Conservation (phyloP, 2,329 filamentous ascomycete species). For the Rugonectria rugulosa region DNA sequence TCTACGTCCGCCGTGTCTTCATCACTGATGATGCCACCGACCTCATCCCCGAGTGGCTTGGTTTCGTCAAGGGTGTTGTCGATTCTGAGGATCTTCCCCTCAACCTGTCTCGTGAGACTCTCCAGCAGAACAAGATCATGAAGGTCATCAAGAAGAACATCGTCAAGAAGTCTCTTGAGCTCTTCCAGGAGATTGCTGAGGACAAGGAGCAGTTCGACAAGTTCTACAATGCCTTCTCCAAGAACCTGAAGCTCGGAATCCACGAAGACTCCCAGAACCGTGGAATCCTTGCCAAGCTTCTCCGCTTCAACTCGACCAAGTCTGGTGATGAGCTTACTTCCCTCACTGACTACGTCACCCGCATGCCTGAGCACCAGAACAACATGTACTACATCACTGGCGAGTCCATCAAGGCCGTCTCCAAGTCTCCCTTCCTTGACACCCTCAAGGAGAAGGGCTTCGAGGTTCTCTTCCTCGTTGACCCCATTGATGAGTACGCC, state of each 20-base stretch:
- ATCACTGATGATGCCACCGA: slow-evolving; percentile 99
- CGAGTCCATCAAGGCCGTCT: slow-evolving; percentile 97
- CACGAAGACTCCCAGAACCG: slow-evolving; percentile 99
- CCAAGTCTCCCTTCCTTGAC: slow-evolving; percentile 98
- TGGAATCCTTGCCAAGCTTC: slow-evolving; percentile 89
- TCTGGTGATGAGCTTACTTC: slow-evolving; percentile 96
- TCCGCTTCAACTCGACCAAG: slow-evolving; percentile 99
- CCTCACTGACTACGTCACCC: slow-evolving; percentile 95
- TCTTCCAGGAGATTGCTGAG: slow-evolving; percentile 98
- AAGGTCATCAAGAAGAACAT: slow-evolving; percentile 99
- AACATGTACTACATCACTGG: slow-evolving; percentile 99
- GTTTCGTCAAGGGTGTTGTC: slow-evolving; percentile 99
- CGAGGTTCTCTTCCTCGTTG: slow-evolving; percentile 98
- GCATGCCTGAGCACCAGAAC: slow-evolving; percentile 99
- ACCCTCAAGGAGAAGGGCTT: slow-evolving; percentile 99
- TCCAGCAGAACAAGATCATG: slow-evolving; percentile 99
- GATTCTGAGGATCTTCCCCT: slow-evolving; percentile 99
- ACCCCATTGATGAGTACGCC: slow-evolving; percentile 99
- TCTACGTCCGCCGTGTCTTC: slow-evolving; percentile 99
- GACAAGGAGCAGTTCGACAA: slow-evolving; percentile 99
- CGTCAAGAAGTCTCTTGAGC: slow-evolving; percentile 99
- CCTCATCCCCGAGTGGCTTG: slow-evolving; percentile 98
- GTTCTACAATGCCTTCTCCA: slow-evolving; percentile 99
- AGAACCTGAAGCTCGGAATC: slow-evolving; percentile 99
- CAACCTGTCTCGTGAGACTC: slow-evolving; percentile 99